Base-by-base conservation (phyloP, 2,329 filamentous ascomycete species). In the Calonectria honghensis region DNA sequence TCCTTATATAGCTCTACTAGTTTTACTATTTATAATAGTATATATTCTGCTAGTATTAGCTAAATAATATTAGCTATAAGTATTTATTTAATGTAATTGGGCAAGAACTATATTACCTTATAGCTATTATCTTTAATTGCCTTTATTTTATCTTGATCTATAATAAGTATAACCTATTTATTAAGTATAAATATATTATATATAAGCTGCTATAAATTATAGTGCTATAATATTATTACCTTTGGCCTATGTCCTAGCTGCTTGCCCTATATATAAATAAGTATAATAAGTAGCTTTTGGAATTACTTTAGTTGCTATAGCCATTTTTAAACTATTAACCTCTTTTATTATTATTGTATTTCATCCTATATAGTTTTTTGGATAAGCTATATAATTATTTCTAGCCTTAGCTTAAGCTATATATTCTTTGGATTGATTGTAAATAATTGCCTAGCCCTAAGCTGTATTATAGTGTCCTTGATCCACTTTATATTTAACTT, bases 121-220 rank as follows among this genome's bases (percentile, higher is more conserved):
- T n/a, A 7, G 41, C 41, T 16, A 16, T 65, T 65, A 24, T 65
- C 29, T 6, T n/a, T 11, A 6, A 65, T 65, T 48, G 7, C 27
- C 27, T 65, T 50, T n/a, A 65, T 65, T 10, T 65, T 65, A 20
- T 65, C 16, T 6, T 11, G 5, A 29, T 65, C 27, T 48, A 20
- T 65, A 14, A 65, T n/a, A 32, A 65, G 6, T 32, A 65, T 65
- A 5, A 24, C 24, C 18, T 65, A 24, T 14, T 6, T 14, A 32
- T 65, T 10, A 16, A 65, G 24, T 32, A 65, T 35, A 50, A 65
- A 65, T 31, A 65, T 16, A 24, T 65, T 65, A 4, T 20, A 32
- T 32, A 65, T 65, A 4, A 65, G 61, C 41, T 65, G 16, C 29
- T n/a, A 65, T 35, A n/a, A 65, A n/a, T 65, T 32, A 3, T 14